A percentile compares a stretch with the other conserved stretches of the same genome.
These are phyloP conservation scores for Rhododendron molle DNA, from an alignment of 148 eudicot species.

Conservation along the genomic window DNA sequence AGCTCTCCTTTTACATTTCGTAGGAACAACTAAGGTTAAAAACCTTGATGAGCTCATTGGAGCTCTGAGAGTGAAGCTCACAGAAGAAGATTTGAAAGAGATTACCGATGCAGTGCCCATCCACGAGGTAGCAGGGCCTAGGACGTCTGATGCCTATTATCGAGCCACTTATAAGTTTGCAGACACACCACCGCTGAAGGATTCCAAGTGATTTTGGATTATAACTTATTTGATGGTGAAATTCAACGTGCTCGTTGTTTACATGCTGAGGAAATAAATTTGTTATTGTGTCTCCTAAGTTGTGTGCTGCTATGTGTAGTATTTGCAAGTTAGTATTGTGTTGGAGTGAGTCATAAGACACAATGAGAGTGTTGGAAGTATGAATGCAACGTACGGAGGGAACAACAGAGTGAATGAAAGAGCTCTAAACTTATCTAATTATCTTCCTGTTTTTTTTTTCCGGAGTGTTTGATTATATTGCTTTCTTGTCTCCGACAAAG, in stretches of 20 bases:
- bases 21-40: slow-evolving; percentile 46
- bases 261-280: not conserved
- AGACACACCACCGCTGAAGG: slow-evolving; percentile 14
- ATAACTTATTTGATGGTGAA: not conserved
- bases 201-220: not conserved
- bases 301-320: not conserved
- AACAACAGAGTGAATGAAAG: not conserved
- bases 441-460: not conserved
- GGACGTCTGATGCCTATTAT: not conserved
- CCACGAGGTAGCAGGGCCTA: slow-evolving; percentile 28
- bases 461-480: not conserved
- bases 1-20: not conserved
- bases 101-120: slow-evolving; percentile 39
- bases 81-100: slow-evolving; percentile 35
- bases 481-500: not conserved
- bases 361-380: not conserved
- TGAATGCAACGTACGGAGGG: not conserved
- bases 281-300: not conserved
- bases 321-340: not conserved
- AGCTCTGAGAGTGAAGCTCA: slow-evolving; percentile 36
- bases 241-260: not conserved
- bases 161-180: slow-evolving; percentile 14
- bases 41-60: slow-evolving; percentile 38
- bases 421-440: not conserved
- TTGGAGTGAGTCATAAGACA: not conserved